phyloP scores from a whole-genome alignment of 306 rosid genomes.

The Sesbania bispinosa region DNA sequence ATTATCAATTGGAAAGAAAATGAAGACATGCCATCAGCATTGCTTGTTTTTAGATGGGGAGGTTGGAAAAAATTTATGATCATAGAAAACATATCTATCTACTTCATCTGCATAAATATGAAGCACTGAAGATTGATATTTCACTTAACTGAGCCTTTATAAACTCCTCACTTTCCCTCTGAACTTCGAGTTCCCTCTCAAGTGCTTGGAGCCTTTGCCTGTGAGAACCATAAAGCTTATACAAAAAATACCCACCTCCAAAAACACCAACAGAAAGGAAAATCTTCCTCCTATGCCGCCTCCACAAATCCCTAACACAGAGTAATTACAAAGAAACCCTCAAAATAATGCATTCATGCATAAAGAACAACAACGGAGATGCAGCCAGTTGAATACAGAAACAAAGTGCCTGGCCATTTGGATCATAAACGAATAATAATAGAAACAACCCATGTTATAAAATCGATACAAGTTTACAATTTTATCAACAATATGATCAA shows the following conservation, averaged over 20 bases:
- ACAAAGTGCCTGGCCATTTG: background rate
- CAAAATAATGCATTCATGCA: constrained; percentile 12
- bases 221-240: constrained; percentile 68
- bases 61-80: background rate
- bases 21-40: constrained; percentile 1
- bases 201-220: constrained; percentile 51
- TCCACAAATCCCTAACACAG: constrained; percentile 72
- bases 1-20: constrained; percentile 14
- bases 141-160: constrained; percentile 83
- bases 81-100: background rate
- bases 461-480: background rate
- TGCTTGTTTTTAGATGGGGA: background rate
- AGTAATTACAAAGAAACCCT: constrained; percentile 8
- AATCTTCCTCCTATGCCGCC: constrained; percentile 83
- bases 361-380: background rate
- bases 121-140: background rate
- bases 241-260: constrained; percentile 80
- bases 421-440: background rate
- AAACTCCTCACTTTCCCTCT: constrained; percentile 59
- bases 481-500: background rate
- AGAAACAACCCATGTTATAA: background rate
- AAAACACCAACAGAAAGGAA: constrained; percentile 58
- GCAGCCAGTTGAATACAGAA: background rate
- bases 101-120: background rate
- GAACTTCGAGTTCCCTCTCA: constrained; percentile 52